A percentile compares a stretch with the other conserved stretches of the same genome.
phyloP scores from a whole-genome alignment of 1,284 basidiomycete species.

The Cryptococcus sp. region DNA sequence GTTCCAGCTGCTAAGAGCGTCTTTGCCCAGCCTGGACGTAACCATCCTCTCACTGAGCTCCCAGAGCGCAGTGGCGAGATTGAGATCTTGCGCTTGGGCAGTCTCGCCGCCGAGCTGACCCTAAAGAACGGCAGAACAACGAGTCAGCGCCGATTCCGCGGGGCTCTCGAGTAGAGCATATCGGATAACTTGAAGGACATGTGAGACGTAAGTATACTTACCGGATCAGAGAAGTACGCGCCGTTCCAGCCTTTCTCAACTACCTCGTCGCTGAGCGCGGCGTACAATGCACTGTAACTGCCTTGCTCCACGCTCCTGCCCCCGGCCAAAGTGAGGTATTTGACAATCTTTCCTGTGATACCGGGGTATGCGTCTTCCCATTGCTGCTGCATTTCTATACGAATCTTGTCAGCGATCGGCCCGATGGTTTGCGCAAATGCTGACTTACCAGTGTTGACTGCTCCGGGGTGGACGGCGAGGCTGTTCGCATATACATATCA shows the following conservation, averaged over 20 bases:
- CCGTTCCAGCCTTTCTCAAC: slow-evolving; percentile 54
- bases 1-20: slow-evolving; percentile 58
- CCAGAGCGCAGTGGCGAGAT: slow-evolving; percentile 55
- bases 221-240: slow-evolving; percentile 54
- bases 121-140: neutral
- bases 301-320: slow-evolving; percentile 54
- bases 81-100: slow-evolving; percentile 49
- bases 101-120: slow-evolving; percentile 50
- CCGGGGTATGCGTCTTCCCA: slow-evolving; percentile 54
- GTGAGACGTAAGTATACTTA: slow-evolving; percentile 9
- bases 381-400: slow-evolving; percentile 53
- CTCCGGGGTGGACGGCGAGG: slow-evolving; percentile 55
- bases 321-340: slow-evolving; percentile 49
- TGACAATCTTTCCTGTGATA: slow-evolving; percentile 48
- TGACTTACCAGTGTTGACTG: slow-evolving; percentile 49
- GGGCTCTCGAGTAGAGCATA: neutral
- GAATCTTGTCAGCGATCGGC: too few relatives aligned
- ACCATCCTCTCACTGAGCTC: slow-evolving; percentile 92
- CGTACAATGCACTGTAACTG: slow-evolving; percentile 41
- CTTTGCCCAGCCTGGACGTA: slow-evolving; percentile 85
- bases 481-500: slow-evolving; percentile 24
- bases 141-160: neutral
- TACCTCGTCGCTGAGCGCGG: slow-evolving; percentile 53
- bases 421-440: too few relatives aligned
- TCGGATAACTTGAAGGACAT: neutral